phyloP scores from a whole-genome alignment of 139 green algal genomes.

The Mesostigma viride region DNA sequence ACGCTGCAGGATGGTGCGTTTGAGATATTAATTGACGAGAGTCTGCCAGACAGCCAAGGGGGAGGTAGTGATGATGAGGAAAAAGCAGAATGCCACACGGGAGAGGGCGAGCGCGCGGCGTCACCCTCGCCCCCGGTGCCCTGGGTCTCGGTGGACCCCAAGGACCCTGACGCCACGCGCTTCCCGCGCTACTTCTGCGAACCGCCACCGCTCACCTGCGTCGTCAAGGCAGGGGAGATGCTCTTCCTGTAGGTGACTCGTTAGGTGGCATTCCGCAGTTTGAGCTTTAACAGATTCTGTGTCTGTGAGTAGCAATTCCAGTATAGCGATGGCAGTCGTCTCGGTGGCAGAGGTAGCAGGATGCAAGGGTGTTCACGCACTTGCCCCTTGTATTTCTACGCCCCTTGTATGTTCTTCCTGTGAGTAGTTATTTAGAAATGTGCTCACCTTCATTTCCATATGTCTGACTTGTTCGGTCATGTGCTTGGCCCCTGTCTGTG shows the following conservation, averaged over 20 bases:
- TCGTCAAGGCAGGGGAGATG: conserved; percentile 1
- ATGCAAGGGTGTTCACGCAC: not conserved
- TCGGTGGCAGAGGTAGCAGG: not conserved
- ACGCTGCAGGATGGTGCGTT: no score
- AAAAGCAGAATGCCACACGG: no score
- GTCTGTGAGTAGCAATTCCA: not conserved
- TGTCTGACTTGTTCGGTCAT: no score
- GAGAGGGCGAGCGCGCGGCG: not conserved
- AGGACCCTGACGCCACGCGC: not conserved
- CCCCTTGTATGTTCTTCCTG: no score
- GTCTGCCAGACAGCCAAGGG: not conserved
- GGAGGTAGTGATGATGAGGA: not conserved
- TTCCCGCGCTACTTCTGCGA: conserved; percentile 12
- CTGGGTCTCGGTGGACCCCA: conserved; percentile 7
- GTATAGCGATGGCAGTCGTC: not conserved
- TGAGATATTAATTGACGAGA: no score
- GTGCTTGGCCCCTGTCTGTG: no score
- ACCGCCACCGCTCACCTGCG: conserved; percentile 6
- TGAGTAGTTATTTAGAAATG: no score
- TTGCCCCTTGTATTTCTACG: no score
- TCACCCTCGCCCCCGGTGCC: not conserved
- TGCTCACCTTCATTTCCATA: no score
- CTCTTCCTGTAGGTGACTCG: conserved; percentile 3
- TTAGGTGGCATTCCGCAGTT: no score
- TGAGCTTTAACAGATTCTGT: no score